Base-by-base conservation (phyloP, 192 early-diverging fungal species). In the Phlyctochytrium arcticum region DNA sequence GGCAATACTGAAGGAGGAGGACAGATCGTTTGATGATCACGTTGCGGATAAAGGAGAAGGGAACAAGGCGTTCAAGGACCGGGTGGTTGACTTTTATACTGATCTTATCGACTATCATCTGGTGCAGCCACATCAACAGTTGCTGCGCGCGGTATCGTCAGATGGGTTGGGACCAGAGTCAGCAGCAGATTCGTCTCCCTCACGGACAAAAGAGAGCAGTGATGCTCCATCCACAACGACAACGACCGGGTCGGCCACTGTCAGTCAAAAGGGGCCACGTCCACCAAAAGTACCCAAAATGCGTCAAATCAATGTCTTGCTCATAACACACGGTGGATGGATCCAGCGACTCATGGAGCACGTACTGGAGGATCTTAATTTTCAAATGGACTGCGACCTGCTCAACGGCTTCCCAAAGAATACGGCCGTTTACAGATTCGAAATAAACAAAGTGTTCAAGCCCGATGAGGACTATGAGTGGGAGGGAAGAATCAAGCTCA, bases 261-360 rank as follows among this genome's bases (percentile, higher is more conserved):
- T 46, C 12, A 21, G 42, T 10, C 21, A 17, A 74, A 64, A 57
- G 34, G 27, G 44, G n/a, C 30, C 53, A 15, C 51, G 26, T 47
- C 29, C 17, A 54, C 24, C 27, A 57, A 32, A 51, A 3, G 4
- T 7, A 33, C 46, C 54, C 62, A 75, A 58, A 27, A 39, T 70
- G 29, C 42, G 68, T 53, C 54, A 58, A 49, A 31, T 48, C 30
- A 32, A 78, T 57, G 50, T 81, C 48, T 69, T 81, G 0, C n/a
- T 81, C 48, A 64, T 81, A 3, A 81, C 80, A 6, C 80, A 81
- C 64, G 80, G 76, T 39, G 80, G 80, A 7, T 68, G 57, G 44
- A 71, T 81, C 19, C 50, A 71, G 17, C 15, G 33, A 1, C 62
- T 81, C 24, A 48, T 76, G 35, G 64, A 74, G 32, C 70, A 79